Evolutionary conservation across 768 basidiomycete genomes (phyloP), one percentile per base, ranked within the genome.

Genomic region (Termitomyces sp.): DNA sequence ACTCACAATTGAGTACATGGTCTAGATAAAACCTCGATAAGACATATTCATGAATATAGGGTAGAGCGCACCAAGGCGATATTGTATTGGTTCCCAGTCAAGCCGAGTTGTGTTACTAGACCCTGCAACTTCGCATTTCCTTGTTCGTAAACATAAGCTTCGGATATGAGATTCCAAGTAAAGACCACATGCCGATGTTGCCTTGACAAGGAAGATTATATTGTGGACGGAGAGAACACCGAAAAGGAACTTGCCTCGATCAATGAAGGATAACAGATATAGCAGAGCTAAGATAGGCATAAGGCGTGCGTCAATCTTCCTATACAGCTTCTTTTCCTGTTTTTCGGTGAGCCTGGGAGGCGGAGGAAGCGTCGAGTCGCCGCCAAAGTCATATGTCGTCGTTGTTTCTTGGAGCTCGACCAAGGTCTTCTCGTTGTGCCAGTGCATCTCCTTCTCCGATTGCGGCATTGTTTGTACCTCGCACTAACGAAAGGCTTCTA

Each of bases 121-220:
- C 89, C 89, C 62, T 85, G 83, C 1, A 89, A 69, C 58, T 78
- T 83, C 2, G 87, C 87, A 63, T 89, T 89, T 37, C 85, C 86
- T 74, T 69, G 42, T 46, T 45, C 37, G 41, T 23, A 23, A 11
- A 61, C 53, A 38, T 50, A 4, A 45, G 44, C 21, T 12, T 29
- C 23, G 7, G 12, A 27, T 23, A 5, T 2, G 9, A 19, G 41
- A 2, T 55, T 25, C n/a, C 23, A 12, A 43, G 37, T 21, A 21
- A 50, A 25, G 27, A 52, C 21, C 31, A 61, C 71, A 27, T 58
- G 81, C 84, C 83, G 37, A 85, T 84, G 57, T 85, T 85, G 42
- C 79, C 84, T 85, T 57, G 5, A 44, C 8, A 42, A 29, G 9
- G 48, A 16, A 19, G 38, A 21, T 46, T 10, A 45, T 25, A 27